Conservation (phyloP, 768 basidiomycete genomes). For the Cubamyces lactineus region DNA sequence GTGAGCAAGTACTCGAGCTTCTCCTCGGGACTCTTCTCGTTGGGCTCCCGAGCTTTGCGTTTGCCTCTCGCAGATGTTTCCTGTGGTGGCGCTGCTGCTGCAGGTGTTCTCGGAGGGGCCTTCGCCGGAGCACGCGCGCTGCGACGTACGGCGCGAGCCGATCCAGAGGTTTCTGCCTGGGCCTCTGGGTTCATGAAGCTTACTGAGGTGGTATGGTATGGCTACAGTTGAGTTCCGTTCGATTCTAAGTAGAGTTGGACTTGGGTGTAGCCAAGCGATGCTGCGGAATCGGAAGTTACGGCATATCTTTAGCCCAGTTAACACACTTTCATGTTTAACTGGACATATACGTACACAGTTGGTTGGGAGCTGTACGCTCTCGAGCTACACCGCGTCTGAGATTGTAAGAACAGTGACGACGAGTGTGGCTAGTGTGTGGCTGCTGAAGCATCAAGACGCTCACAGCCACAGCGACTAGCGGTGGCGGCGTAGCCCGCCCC, state of each 20-base stretch:
- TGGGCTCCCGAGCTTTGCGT: conserved; percentile 18
- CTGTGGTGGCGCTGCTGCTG: background rate
- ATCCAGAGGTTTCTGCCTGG: background rate
- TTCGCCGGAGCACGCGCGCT: conserved; percentile 22
- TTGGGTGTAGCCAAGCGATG: no score
- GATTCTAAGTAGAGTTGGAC: no score
- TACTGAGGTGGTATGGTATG: background rate
- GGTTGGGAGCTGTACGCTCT: no score
- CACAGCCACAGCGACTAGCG: background rate
- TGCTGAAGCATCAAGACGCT: no score
- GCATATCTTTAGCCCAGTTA: no score
- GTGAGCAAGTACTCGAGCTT: conserved; percentile 46
- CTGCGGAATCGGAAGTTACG: no score
- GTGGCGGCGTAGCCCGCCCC: no score
- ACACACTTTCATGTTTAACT: no score
- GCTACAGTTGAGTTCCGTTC: background rate
- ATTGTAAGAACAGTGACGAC: no score
- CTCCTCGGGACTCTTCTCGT: conserved; percentile 35
- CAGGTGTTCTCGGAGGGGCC: background rate
- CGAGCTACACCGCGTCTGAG: no score
- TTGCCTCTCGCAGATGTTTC: conserved; percentile 2
- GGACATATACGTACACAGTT: no score
- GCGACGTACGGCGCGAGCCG: conserved; percentile 12
- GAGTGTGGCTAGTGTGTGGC: no score
- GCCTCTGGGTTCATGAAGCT: background rate